Conservation (phyloP, 106 monocot genomes). For the Dendrobium huoshanense region DNA sequence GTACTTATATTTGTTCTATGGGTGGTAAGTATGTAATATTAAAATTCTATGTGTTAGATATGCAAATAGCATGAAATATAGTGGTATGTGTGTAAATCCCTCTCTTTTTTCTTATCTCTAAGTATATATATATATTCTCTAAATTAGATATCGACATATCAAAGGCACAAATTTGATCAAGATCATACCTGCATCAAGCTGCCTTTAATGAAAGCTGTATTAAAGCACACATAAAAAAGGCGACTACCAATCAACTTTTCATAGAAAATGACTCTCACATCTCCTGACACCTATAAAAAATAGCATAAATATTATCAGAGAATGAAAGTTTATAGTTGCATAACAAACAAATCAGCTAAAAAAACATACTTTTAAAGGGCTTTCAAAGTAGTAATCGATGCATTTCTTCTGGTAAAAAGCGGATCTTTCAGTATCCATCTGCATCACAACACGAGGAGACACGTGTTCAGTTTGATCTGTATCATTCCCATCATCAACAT, state of each 20-base stretch:
- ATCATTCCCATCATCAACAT: slow-evolving; percentile 9
- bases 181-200: slow-evolving; percentile 45
- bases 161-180: not conserved
- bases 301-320: not conserved
- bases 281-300: slow-evolving; percentile 36
- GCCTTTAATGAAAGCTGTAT: slow-evolving; percentile 38
- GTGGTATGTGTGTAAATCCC: too few relatives aligned
- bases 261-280: slow-evolving; percentile 45
- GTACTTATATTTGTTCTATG: too few relatives aligned
- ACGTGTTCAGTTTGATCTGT: slow-evolving; percentile 10
- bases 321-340: not conserved
- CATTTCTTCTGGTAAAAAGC: slow-evolving; percentile 43
- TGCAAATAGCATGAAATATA: too few relatives aligned
- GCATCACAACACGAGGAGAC: slow-evolving; percentile 28
- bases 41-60: too few relatives aligned
- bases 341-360: not conserved
- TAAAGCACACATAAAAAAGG: slow-evolving; percentile 53
- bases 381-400: slow-evolving; percentile 46
- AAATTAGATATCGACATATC: too few relatives aligned
- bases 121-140: too few relatives aligned
- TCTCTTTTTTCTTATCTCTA: too few relatives aligned
- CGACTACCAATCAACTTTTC: slow-evolving; percentile 56
- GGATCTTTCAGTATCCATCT: slow-evolving; percentile 56
- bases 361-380: slow-evolving; percentile 37
- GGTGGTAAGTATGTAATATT: too few relatives aligned